A percentile compares a stretch with the other conserved stretches of the same genome.
phyloP scores from a whole-genome alignment of 2,329 filamentous ascomycete genomes.

The Epichloe coenophiala region DNA sequence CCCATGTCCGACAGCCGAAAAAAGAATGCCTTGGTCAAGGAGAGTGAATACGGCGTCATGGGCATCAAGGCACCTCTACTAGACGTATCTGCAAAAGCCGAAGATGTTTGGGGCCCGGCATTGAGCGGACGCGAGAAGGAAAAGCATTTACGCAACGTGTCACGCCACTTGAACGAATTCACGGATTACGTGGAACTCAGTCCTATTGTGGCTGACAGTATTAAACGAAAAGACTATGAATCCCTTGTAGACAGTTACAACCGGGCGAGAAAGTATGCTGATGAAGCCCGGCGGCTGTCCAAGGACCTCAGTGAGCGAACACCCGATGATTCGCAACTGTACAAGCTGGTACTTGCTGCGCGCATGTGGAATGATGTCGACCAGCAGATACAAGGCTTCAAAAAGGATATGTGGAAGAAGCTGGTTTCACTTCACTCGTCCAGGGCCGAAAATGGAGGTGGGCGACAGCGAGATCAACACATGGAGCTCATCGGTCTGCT shows the following conservation, averaged over 20 bases:
- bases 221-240: conserved; percentile 86
- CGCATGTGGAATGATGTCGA: conserved; percentile 94
- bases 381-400: conserved; percentile 73
- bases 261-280: conserved; percentile 67
- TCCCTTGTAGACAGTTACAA: conserved; percentile 75
- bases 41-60: conserved; percentile 79
- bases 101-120: conserved; percentile 95
- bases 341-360: conserved; percentile 76
- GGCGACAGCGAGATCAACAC: conserved; percentile 61
- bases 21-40: conserved; percentile 90
- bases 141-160: conserved; percentile 66
- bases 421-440: conserved; percentile 54
- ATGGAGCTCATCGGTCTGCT: conserved; percentile 83
- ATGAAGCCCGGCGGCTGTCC: conserved; percentile 61
- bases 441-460: conserved; percentile 31
- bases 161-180: conserved; percentile 64
- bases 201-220: conserved; percentile 63
- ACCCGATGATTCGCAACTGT: conserved; percentile 65
- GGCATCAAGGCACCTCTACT: conserved; percentile 80
- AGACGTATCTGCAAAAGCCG: conserved; percentile 84
- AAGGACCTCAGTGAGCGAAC: conserved; percentile 38
- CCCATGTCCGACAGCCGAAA: conserved; percentile 44
- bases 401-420: conserved; percentile 76
- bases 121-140: conserved; percentile 85
- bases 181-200: conserved; percentile 73